Conservation (phyloP, 805 yeast genomes). For the Ascoidea tarda region DNA sequence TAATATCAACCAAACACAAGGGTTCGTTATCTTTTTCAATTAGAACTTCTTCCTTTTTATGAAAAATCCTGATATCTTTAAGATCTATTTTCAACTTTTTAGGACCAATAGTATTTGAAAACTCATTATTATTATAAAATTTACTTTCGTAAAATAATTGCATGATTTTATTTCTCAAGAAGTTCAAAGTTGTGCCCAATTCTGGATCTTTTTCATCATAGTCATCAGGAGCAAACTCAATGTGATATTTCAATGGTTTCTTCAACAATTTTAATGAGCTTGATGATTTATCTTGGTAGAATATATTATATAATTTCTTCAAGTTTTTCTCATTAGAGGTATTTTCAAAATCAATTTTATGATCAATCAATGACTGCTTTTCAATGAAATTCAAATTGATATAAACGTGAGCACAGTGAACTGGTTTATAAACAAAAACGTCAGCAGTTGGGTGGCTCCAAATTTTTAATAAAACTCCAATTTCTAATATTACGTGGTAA, state of each 20-base stretch:
- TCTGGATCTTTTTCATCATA: constrained; percentile 51
- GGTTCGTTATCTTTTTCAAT: constrained; percentile 20
- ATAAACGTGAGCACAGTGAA: constrained; percentile 66
- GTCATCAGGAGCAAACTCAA: constrained; percentile 76
- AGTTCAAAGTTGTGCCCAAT: constrained; percentile 52
- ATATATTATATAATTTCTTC: too few species aligned
- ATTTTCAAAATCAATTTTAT: background rate
- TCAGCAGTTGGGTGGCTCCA: constrained; percentile 45
- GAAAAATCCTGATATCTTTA: constrained; percentile 23
- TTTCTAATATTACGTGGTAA: constrained; percentile 27
- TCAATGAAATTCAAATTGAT: constrained; percentile 31
- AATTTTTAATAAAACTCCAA: constrained; percentile 25
- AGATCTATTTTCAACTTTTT: constrained; percentile 4
- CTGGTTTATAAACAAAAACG: constrained; percentile 56
- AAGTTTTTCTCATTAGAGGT: constrained; percentile 7
- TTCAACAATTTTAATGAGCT: constrained; percentile 12
- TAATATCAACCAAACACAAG: constrained; percentile 35
- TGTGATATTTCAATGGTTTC: constrained; percentile 39
- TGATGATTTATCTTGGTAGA: background rate
- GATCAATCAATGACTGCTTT: background rate
- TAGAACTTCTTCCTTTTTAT: constrained; percentile 16
- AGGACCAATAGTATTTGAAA: constrained; percentile 2
- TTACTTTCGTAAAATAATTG: constrained; percentile 35
- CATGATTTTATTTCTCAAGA: constrained; percentile 43
- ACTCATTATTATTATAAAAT: constrained; percentile 14